Conservation (phyloP, 805 yeast species). For the Cyberlindnera japonica region DNA sequence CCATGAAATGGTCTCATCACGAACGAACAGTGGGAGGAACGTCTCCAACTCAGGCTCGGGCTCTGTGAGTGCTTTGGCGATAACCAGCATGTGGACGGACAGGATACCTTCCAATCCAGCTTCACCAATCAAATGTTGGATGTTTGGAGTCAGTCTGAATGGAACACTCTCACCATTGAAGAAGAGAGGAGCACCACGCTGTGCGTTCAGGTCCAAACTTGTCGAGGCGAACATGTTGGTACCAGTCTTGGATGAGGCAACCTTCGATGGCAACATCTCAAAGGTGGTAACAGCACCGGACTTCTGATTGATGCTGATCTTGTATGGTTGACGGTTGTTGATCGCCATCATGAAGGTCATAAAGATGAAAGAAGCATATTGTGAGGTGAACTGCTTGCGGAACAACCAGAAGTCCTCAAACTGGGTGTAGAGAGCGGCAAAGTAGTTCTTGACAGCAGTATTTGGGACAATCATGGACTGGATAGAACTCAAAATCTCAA, state of each 20-base stretch:
- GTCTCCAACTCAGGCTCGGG: conserved; percentile 92
- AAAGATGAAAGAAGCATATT: conserved; percentile 89
- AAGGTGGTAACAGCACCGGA: conserved; percentile 92
- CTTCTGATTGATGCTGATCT: conserved; percentile 73
- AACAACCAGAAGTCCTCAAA: conserved; percentile 97
- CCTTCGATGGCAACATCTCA: conserved; percentile 91
- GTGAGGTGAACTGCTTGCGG: conserved; percentile 91
- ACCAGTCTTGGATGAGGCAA: conserved; percentile 45
- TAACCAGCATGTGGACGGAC: conserved; percentile 76
- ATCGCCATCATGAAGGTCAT: conserved; percentile 94
- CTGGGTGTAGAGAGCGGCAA: conserved; percentile 60
- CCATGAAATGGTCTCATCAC: conserved; percentile 96
- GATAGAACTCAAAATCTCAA: conserved; percentile 87
- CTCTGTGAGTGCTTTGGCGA: conserved; percentile 84
- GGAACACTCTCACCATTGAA: conserved; percentile 92
- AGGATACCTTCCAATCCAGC: conserved; percentile 90
- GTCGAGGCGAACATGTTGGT: conserved; percentile 34
- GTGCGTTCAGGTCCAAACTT: conserved; percentile 31
- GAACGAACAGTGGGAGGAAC: conserved; percentile 85
- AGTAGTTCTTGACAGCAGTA: conserved; percentile 76
- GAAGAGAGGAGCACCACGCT: conserved; percentile 64
- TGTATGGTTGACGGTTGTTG: conserved; percentile 89
- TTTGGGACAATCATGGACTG: conserved; percentile 85
- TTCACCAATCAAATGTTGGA: conserved; percentile 91
- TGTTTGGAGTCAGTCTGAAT: conserved; percentile 92